phyloP scores from a whole-genome alignment of 108 stramenopile species.

The Fragilaria crotonensis region DNA sequence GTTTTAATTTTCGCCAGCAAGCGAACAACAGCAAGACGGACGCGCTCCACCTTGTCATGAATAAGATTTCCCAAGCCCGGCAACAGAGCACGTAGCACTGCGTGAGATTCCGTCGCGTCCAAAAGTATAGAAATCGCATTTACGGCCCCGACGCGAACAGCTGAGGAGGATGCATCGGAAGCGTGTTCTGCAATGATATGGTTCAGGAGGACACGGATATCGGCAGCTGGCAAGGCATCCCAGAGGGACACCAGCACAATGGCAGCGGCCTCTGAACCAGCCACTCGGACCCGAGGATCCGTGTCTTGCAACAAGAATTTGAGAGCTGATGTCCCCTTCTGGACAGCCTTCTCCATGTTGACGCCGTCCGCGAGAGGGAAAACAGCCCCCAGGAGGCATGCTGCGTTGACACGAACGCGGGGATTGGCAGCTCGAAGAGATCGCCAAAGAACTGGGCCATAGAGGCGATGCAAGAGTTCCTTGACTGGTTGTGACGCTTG shows the following conservation, averaged over 20 bases:
- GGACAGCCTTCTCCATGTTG: slow-evolving; percentile 42
- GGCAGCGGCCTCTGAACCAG: slow-evolving; percentile 71
- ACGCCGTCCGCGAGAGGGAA: slow-evolving; percentile 88
- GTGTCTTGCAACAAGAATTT: slow-evolving; percentile 63
- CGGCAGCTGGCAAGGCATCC: slow-evolving; percentile 71
- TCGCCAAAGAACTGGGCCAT: slow-evolving; percentile 91
- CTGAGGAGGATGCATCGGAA: slow-evolving; percentile 75
- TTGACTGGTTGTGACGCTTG: slow-evolving; percentile 80
- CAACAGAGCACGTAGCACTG: slow-evolving; percentile 77
- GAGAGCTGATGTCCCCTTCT: slow-evolving; percentile 64
- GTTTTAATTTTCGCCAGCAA: slow-evolving; percentile 78
- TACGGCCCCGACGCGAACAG: slow-evolving; percentile 77
- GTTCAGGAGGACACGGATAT: slow-evolving; percentile 79
- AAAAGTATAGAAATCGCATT: slow-evolving; percentile 64
- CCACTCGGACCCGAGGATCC: slow-evolving; percentile 71
- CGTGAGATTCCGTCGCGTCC: slow-evolving; percentile 68
- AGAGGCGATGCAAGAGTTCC: slow-evolving; percentile 69
- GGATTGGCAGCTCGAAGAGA: slow-evolving; percentile 77
- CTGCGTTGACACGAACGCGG: slow-evolving; percentile 75
- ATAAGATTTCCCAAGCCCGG: slow-evolving; percentile 80
- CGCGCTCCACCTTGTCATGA: slow-evolving; percentile 87
- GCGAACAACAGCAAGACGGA: slow-evolving; percentile 74
- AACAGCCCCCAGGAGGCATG: slow-evolving; percentile 66
- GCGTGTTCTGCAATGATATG: slow-evolving; percentile 65
- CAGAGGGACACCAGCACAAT: slow-evolving; percentile 71